Base-by-base conservation (phyloP, 1,284 basidiomycete genomes). In the Cryptococcus neoformans region DNA sequence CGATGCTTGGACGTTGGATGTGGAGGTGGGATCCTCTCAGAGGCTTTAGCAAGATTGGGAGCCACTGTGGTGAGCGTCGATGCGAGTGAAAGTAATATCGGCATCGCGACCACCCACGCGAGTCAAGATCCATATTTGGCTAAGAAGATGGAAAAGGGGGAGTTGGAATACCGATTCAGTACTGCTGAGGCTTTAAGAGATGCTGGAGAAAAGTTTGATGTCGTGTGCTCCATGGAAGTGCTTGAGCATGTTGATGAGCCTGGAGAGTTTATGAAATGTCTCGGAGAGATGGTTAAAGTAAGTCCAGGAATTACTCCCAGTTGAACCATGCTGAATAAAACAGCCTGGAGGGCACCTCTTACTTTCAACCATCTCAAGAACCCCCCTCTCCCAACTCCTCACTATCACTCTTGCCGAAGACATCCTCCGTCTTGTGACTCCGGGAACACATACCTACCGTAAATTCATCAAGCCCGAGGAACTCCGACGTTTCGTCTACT, bases 161-260 rank as follows among this genome's bases (percentile, higher is more conserved):
- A 35, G 28, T 48, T 89, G 17, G 74, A 75, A 17, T 99, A 98
- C 76, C 76, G 84, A n/a, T 86, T 92, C 68, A 82, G 84, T 0
- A 82, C 89, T 0, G 92, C 90, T 0, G 95, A 98, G 72, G 81
- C 83, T 0, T 82, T 85, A 5, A 73, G 82, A 21, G 83, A 85
- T 8, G 73, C 63, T 6, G 78, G 78, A 17, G 69, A 82, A 36
- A 82, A 82, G 46, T 99, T 88, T 72, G 95, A 99, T 74, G 82
- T 95, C 6, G 93, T 99, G 12, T 96, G 92, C 73, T 90, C 92
- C 9, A 93, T 99, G 92, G 96, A 99, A 74, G 94, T 99, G 14
- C 73, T 99, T 45, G 96, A 99, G 79, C 96, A 99, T 71, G 96
- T 99, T 58, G 89, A 96, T 70, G 86, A 93, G 65, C 95, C 96